Base-by-base conservation (phyloP, 176 grass and related monocot species). In the Eragrostis nindensis region DNA sequence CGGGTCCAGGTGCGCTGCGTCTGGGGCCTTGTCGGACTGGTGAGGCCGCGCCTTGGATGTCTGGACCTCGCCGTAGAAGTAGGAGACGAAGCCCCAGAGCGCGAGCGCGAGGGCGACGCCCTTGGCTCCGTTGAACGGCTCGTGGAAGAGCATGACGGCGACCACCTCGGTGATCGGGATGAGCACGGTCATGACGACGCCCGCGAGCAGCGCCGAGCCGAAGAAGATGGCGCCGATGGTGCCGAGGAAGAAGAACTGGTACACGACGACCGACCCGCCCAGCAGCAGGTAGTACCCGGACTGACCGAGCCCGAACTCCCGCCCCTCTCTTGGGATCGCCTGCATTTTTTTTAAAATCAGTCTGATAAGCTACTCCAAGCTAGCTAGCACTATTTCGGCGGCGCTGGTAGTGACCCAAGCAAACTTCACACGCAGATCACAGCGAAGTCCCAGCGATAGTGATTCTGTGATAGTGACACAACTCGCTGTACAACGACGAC, bases 81-180 rank as follows among this genome's bases (percentile, higher is more conserved):
- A 98, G 21, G 95, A 94, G 63, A 81, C 74, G 53, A 94, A 91
- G 15, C 92, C 95, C 95, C 92, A 97, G 0, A 97, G 83, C 3
- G 94, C 86, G 38, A 97, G 89, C 1, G 7, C 92, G 21, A 97
- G 85, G 19, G 94, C 89, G 1, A 94, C 73, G 39, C 94, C 94
- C 62, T 97, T 97, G 22, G 80, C 83, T 12, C 82, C 56, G 18
- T 42, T 94, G 88, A 97, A 97, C 2, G 85, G 68, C 87, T 97
- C 94, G 8, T 79, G 32, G 56, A 94, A 94, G 77, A 97, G 80
- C 15, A 86, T 15, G 49, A 97, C 90, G 17, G 85, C 94, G 45
- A 97, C 80, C 29, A 90, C 73, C 83, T 92, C 90, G 6, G 87
- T 85, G 32, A 94, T 46, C 12, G 92, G 94, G 74, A 97, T 83